Conservation (phyloP, 2,329 filamentous ascomycete species). For the Aspergillus transmontanensis region DNA sequence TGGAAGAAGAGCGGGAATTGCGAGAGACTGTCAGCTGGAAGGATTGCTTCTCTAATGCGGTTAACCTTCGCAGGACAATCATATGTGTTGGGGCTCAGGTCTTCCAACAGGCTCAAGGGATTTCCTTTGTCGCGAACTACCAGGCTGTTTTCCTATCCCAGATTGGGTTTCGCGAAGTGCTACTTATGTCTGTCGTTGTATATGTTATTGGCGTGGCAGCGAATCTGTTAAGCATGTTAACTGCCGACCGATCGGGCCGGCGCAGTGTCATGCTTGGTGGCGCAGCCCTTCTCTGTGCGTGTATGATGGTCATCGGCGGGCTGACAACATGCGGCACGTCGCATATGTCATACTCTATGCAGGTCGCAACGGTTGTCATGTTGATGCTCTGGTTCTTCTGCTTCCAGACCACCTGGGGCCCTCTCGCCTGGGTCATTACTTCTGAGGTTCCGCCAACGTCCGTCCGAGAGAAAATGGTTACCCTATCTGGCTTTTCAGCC, state of each 20-base stretch:
- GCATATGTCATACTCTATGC: not conserved
- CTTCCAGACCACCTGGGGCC: slow-evolving; percentile 21
- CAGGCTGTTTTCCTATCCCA: slow-evolving; percentile 16
- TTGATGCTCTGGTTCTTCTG: slow-evolving; percentile 19
- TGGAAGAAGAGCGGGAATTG: not conserved
- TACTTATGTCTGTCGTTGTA: slow-evolving; percentile 8
- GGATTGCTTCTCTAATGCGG: not conserved
- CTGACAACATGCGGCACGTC: not conserved
- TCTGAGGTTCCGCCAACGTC: slow-evolving; percentile 30
- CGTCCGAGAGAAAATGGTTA: slow-evolving; percentile 33
- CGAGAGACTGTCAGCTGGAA: not conserved
- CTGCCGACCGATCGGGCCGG: not conserved
- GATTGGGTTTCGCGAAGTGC: slow-evolving; percentile 9
- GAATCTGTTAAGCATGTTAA: not conserved
- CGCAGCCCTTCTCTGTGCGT: not conserved
- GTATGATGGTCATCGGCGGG: slow-evolving; percentile 2
- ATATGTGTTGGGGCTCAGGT: slow-evolving; percentile 5
- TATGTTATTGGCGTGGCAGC: slow-evolving; percentile 1
- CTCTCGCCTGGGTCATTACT: slow-evolving; percentile 30
- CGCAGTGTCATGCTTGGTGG: not conserved
- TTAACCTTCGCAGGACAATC: not conserved
- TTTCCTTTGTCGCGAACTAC: slow-evolving; percentile 15
- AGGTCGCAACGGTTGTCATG: slow-evolving; percentile 12
- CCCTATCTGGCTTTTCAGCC: slow-evolving; percentile 28
- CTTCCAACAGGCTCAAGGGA: slow-evolving; percentile 12